Evolutionary conservation across 2,329 filamentous ascomycete species (phyloP), one percentile per base, ranked within the genome.

Genomic region (Nothomitra cinnamomea): DNA sequence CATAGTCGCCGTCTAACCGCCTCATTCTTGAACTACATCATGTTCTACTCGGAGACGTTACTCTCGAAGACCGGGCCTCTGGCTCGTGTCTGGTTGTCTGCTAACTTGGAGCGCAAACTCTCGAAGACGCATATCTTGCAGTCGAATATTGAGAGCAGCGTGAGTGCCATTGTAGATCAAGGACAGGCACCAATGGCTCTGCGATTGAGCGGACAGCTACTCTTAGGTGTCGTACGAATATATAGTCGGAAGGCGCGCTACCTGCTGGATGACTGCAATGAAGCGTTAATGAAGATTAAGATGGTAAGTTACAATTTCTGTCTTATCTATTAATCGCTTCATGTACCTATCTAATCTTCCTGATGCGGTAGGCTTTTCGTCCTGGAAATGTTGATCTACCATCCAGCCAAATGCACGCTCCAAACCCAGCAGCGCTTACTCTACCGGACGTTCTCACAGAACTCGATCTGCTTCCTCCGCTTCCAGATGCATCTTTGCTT

Each of bases 21-120:
- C 45, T 35, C 25, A n/a, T 17, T 49, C 25, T 19, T 13, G 3
- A 2, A 19, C 7, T 10, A 50, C 62, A 63, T 57, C 62, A 98
- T 98, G 92, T 98, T 98, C 72, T 96, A 95, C 69, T 95, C 92
- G 53, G 88, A 95, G 74, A 88, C 87, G 54, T 79, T 98, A 56
- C 79, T 98, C 62, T 88, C 89, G 67, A 95, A 95, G 82, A 95
- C 87, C 62, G 92, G 92, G 74, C 90, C 92, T 64, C 72, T 98
- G 75, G 92, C 92, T 70, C 87, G 88, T 65, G 89, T 96, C 72
- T 98, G 92, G 92, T 79, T 96, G 57, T 95, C 92, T 32, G 88
- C 92, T 72, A 98, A 96, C 70, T 77, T 96, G 59, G 92, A 96
- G 78, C 88, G 90, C 75, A 98, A 96, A 73, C 81, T 98, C 56